phyloP scores from a whole-genome alignment of 768 basidiomycete species.

The Stropharia rugosoannulata region DNA sequence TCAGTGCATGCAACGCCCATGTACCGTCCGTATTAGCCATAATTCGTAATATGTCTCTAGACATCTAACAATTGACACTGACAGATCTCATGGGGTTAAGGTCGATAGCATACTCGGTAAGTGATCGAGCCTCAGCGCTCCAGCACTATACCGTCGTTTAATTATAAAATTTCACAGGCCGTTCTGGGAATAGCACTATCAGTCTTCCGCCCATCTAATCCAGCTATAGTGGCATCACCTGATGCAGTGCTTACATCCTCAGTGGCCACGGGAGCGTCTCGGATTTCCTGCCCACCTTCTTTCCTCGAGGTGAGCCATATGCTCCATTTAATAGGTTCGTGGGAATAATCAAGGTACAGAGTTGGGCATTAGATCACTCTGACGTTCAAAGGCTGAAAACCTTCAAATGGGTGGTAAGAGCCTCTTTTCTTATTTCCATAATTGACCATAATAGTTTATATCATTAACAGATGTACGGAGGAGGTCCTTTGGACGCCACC shows the following conservation, averaged over 20 bases:
- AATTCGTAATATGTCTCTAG: not conserved
- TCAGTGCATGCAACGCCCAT: constrained; percentile 2
- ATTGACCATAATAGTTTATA: not conserved
- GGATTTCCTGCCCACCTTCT: constrained; percentile 3
- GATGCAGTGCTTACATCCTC: not conserved
- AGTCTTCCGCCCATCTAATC: not conserved
- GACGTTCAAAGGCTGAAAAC: not conserved
- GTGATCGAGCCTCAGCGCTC: not conserved
- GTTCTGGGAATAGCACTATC: constrained; percentile 1
- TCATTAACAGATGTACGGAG: constrained; percentile 1
- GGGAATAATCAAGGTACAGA: not conserved
- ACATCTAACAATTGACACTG: no score
- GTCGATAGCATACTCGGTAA: not conserved
- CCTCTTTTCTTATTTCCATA: no score
- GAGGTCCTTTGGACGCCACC: not conserved
- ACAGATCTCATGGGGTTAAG: constrained; percentile 6
- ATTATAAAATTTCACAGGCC: not conserved
- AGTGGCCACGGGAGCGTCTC: not conserved
- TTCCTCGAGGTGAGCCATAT: constrained; percentile 2
- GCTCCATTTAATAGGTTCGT: not conserved
- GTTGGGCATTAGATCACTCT: not conserved
- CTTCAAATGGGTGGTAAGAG: not conserved
- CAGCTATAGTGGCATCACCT: not conserved
- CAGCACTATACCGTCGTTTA: not conserved
- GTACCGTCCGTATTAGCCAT: not conserved